Percentiles rank a stretch among this genome's conserved stretches.
These are phyloP conservation scores for Trichoderma endophyticum DNA, from an alignment of 2,329 filamentous ascomycete genomes.

Conservation along the genomic window DNA sequence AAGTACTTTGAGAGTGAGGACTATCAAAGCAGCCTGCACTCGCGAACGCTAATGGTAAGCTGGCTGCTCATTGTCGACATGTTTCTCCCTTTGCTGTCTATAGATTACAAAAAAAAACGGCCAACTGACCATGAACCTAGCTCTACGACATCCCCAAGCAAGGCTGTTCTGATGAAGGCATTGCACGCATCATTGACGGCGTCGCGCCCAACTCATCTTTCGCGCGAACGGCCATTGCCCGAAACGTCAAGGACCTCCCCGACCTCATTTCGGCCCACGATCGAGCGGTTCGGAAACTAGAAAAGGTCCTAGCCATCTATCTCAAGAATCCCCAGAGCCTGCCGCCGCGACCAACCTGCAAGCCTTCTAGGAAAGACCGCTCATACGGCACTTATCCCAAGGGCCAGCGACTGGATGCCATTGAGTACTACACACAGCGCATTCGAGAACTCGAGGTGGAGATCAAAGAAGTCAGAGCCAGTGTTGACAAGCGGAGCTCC, in stretches of 20 bases:
- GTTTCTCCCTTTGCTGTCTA: neutral
- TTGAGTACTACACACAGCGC: conserved; percentile 84
- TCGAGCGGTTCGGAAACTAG: conserved; percentile 74
- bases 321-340: conserved; percentile 81
- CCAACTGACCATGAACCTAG: conserved; percentile 30
- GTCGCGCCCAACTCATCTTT: conserved; percentile 75
- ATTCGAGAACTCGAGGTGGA: conserved; percentile 79
- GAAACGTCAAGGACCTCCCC: conserved; percentile 89
- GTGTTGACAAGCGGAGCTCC: conserved; percentile 81
- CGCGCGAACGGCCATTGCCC: conserved; percentile 76
- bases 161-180: conserved; percentile 79
- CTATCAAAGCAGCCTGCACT: conserved; percentile 83
- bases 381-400: conserved; percentile 61
- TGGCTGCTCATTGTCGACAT: neutral
- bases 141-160: conserved; percentile 79
- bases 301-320: conserved; percentile 82
- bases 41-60: conserved; percentile 63
- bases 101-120: neutral
- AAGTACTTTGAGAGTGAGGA: conserved; percentile 81
- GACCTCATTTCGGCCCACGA: conserved; percentile 82
- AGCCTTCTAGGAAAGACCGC: conserved; percentile 75
- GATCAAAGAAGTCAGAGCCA: conserved; percentile 77
- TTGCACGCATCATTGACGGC: conserved; percentile 77
- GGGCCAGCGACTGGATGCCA: conserved; percentile 82
- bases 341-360: conserved; percentile 75